Percentiles rank a stretch among this genome's conserved stretches.
Evolutionary conservation across 768 basidiomycete species (phyloP).

Genomic region (Xerocomellus intermedius): DNA sequence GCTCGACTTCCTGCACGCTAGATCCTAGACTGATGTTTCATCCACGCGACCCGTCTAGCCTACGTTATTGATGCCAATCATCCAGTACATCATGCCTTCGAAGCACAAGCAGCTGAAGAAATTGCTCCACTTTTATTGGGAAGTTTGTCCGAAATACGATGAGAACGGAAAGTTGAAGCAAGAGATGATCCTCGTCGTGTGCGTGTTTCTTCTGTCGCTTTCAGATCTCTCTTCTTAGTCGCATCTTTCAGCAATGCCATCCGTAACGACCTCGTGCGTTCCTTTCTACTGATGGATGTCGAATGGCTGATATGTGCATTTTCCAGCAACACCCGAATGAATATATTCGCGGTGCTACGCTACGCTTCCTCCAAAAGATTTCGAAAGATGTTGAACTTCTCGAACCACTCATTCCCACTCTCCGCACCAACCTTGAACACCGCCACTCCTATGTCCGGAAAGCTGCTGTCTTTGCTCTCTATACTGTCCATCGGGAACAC

Average conservation of each 20-base stretch:
- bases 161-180: slow-evolving; percentile 97
- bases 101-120: slow-evolving; percentile 97
- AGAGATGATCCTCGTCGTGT: slow-evolving; percentile 99
- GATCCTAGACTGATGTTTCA: neutral
- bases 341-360: slow-evolving; percentile 97
- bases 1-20: neutral
- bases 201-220: slow-evolving; percentile 35
- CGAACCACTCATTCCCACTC: slow-evolving; percentile 93
- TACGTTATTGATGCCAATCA: slow-evolving; percentile 94
- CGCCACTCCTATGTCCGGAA: slow-evolving; percentile 97
- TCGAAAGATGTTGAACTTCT: slow-evolving; percentile 89
- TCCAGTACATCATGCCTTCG: slow-evolving; percentile 96
- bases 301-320: neutral
- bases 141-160: slow-evolving; percentile 97
- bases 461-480: slow-evolving; percentile 96
- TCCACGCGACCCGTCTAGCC: slow-evolving; percentile 48
- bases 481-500: slow-evolving; percentile 91
- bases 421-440: slow-evolving; percentile 93
- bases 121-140: slow-evolving; percentile 93
- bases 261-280: slow-evolving; percentile 89
- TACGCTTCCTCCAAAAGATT: slow-evolving; percentile 95
- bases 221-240: slow-evolving; percentile 8
- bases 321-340: slow-evolving; percentile 97
- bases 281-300: neutral
- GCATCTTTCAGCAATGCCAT: slow-evolving; percentile 76